Conservation (phyloP, 257 asterid genomes). For the Nicotiana tomentosiformis region DNA sequence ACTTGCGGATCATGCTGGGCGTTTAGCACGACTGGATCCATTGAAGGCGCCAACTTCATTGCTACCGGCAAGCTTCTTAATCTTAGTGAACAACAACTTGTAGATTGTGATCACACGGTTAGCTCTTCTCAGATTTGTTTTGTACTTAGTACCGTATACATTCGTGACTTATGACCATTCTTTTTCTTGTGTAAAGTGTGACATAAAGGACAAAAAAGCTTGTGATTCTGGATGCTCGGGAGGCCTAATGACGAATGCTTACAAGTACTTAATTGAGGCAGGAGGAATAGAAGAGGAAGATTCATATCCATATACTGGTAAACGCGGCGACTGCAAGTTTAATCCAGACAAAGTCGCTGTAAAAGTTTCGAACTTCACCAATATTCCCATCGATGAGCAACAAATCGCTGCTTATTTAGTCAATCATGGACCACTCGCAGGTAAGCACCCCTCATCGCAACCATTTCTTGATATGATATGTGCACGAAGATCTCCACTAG, state of each 20-base stretch:
- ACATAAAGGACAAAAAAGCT: conserved; percentile 33
- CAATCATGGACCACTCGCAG: conserved; percentile 72
- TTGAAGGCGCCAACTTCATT: conserved; percentile 80
- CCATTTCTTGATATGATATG: background rate
- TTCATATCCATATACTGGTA: conserved; percentile 65
- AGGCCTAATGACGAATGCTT: conserved; percentile 87
- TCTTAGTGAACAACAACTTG: conserved; percentile 86
- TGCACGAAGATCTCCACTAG: background rate
- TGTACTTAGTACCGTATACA: background rate
- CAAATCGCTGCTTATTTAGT: conserved; percentile 73
- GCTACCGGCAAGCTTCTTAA: conserved; percentile 66
- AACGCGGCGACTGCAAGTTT: conserved; percentile 61
- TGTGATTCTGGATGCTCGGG: conserved; percentile 77
- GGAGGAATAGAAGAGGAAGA: conserved; percentile 74
- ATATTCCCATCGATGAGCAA: conserved; percentile 43
- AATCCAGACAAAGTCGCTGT: conserved; percentile 43
- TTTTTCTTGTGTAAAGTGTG: conserved; percentile 38
- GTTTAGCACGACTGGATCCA: conserved; percentile 77
- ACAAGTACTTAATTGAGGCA: conserved; percentile 57
- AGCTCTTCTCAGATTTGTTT: background rate
- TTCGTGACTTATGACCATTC: background rate
- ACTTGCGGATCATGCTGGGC: conserved; percentile 94
- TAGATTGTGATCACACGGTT: conserved; percentile 82
- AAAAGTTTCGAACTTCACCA: conserved; percentile 47
- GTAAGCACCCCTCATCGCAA: conserved; percentile 17